Conservation (phyloP, 129 eudicot genomes). For the Saposhnikovia divaricata region DNA sequence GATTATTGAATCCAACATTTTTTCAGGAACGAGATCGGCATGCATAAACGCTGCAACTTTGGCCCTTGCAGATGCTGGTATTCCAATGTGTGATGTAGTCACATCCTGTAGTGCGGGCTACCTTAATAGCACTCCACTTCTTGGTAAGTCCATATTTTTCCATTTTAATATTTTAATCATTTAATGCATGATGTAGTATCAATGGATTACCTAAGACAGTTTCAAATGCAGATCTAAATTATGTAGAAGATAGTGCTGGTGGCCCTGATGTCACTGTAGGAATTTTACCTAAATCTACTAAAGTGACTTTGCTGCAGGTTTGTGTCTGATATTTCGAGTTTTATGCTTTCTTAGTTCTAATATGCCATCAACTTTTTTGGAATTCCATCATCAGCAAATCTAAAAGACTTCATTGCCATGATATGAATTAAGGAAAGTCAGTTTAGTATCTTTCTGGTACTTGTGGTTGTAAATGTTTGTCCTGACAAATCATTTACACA, state of each 20-base stretch:
- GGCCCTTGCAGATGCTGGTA: slow-evolving; percentile 96
- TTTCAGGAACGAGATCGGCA: slow-evolving; percentile 84
- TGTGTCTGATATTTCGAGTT: slow-evolving; percentile 1
- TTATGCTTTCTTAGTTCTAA: background rate
- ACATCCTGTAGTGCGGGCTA: slow-evolving; percentile 94
- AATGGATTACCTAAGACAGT: background rate
- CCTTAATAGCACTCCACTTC: slow-evolving; percentile 72
- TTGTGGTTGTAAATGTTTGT: background rate
- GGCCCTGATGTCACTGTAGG: slow-evolving; percentile 96
- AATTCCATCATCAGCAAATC: background rate
- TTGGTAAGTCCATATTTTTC: slow-evolving; percentile 35
- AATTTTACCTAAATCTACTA: slow-evolving; percentile 76
- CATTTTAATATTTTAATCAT: background rate
- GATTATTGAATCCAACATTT: background rate
- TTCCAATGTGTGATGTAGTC: slow-evolving; percentile 89
- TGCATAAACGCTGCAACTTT: slow-evolving; percentile 91
- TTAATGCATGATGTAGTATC: background rate
- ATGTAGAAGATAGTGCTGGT: slow-evolving; percentile 95
- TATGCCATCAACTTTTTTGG: background rate
- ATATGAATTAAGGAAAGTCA: background rate
- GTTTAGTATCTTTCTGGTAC: background rate
- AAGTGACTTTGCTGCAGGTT: slow-evolving; percentile 96
- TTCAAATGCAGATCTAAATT: slow-evolving; percentile 59
- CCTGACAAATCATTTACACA: background rate
- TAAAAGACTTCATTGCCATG: background rate